Evolutionary conservation across 148 eudicot species (phyloP), one percentile per base, ranked within the genome.

Genomic region (Rhododendron mucronatum): DNA sequence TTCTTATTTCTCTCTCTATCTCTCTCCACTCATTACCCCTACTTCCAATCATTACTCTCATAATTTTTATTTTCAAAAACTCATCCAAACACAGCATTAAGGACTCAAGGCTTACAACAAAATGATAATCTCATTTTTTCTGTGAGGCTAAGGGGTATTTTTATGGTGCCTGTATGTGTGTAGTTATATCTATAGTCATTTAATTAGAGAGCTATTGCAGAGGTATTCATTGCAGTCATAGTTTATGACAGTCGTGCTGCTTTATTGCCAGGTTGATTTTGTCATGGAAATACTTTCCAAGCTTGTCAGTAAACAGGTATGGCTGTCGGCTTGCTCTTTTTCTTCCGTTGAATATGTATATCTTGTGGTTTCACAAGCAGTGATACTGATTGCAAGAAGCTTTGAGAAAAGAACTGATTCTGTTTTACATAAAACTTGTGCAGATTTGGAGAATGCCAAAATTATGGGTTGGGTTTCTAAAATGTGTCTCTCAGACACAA

Each of bases 391-490:
- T 55, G 55, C 39, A 48, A 28, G 67, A 20, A 9, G 77, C 57
- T 76, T 85, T 20, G 55, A 65, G 44, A 55, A 53, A 83, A 61
- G 16, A 74, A 83, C 55, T 87, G n/a, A 87, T 86, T 78, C 18
- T 84, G 77, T 86, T 86, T 59, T 26, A 5, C 50, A 35, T 82
- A n/a, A 51, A 4, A 61, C 67, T 61, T 55, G 26, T 86, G 86
- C 87, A 97, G 99, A 90, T 97, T 59, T 97, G 99, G 99, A 94
- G 92, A 88, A 89, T 93, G 93, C 99, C 98, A 63, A 94, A 95
- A 94, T 93, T 94, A 33, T 97, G 98, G 98, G 95, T 92, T 75
- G 99, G 99, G 55, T 94, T 97, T 88, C 81, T 97, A 89, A 97
- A 97, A 89, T 97, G 99, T 35, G 92, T 97, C 45, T 94, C 98